Evolutionary conservation across 1,284 basidiomycete species (phyloP).

Genomic region (Microbotryum scabiosae): DNA sequence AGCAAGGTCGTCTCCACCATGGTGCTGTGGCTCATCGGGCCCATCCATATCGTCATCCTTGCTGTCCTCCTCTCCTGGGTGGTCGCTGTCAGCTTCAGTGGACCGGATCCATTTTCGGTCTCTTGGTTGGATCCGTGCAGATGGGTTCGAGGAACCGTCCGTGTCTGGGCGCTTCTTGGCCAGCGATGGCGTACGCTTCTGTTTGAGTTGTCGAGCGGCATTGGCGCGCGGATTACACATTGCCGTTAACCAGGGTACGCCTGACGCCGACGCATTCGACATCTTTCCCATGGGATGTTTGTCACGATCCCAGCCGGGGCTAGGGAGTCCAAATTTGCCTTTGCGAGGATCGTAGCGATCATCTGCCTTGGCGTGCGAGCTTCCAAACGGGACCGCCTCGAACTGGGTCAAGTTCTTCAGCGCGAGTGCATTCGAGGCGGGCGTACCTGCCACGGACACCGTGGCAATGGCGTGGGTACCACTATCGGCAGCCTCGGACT

Average conservation of each 20-base stretch:
- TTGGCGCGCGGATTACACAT: conserved; percentile 22
- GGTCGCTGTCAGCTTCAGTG: too few relatives aligned
- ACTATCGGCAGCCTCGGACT: not conserved
- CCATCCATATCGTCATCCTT: conserved; percentile 10
- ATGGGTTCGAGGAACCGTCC: too few relatives aligned
- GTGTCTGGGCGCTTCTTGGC: not conserved
- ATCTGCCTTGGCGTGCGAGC: conserved; percentile 53
- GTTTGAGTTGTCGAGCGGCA: conserved; percentile 9
- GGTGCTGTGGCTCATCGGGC: not conserved
- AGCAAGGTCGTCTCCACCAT: not conserved
- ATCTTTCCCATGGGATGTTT: not conserved
- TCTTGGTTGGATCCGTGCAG: too few relatives aligned
- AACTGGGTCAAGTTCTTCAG: conserved; percentile 39
- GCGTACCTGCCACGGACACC: conserved; percentile 1
- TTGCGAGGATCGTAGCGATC: conserved; percentile 53
- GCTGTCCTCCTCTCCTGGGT: conserved; percentile 6
- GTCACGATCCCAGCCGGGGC: conserved; percentile 40
- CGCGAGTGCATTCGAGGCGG: not conserved
- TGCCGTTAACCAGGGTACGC: conserved; percentile 13
- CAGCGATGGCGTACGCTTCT: not conserved
- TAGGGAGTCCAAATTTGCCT: conserved; percentile 64
- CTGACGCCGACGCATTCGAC: not conserved
- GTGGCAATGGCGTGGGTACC: not conserved
- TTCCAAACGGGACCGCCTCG: conserved; percentile 60
- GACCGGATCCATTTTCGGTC: too few relatives aligned